Conservation (phyloP, 2,329 filamentous ascomycete genomes). For the Byssoonygena ceratinophila region DNA sequence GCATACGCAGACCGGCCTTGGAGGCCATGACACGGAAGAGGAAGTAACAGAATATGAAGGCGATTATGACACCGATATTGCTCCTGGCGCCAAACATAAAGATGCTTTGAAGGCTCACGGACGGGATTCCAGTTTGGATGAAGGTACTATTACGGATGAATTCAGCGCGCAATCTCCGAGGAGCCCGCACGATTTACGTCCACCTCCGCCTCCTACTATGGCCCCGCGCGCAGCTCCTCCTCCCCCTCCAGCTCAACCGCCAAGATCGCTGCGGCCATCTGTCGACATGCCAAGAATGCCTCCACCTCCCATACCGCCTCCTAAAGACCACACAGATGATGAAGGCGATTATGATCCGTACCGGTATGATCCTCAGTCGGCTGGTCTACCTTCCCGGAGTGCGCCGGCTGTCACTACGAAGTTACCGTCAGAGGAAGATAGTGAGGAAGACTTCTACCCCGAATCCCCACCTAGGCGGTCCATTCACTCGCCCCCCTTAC, state of each 20-base stretch:
- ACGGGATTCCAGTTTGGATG: conserved; percentile 65
- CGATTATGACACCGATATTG: conserved; percentile 96
- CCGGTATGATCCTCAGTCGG: conserved; percentile 34
- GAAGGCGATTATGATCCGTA: conserved; percentile 47
- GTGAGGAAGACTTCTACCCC: conserved; percentile 40
- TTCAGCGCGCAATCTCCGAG: conserved; percentile 40
- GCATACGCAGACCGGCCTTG: conserved; percentile 37
- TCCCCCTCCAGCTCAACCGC: conserved; percentile 53
- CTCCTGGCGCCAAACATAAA: conserved; percentile 84
- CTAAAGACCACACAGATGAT: conserved; percentile 40
- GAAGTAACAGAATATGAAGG: conserved; percentile 92
- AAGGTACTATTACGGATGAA: conserved; percentile 49
- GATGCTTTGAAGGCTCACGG: conserved; percentile 78
- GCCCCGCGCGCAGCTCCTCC: conserved; percentile 54
- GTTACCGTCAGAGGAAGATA: conserved; percentile 25
- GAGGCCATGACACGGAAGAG: conserved; percentile 56
- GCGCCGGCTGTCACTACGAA: conserved; percentile 20
- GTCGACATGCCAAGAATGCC: conserved; percentile 59
- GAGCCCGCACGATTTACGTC: conserved; percentile 31
- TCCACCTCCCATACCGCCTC: conserved; percentile 51
- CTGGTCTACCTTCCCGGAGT: conserved; percentile 22
- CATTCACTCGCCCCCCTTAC: conserved; percentile 26
- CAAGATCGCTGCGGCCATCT: conserved; percentile 50
- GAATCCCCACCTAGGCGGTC: conserved; percentile 32
- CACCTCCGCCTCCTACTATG: conserved; percentile 46